phyloP scores from a whole-genome alignment of 2,329 filamentous ascomycete genomes.

The Calonectria fujianensis region DNA sequence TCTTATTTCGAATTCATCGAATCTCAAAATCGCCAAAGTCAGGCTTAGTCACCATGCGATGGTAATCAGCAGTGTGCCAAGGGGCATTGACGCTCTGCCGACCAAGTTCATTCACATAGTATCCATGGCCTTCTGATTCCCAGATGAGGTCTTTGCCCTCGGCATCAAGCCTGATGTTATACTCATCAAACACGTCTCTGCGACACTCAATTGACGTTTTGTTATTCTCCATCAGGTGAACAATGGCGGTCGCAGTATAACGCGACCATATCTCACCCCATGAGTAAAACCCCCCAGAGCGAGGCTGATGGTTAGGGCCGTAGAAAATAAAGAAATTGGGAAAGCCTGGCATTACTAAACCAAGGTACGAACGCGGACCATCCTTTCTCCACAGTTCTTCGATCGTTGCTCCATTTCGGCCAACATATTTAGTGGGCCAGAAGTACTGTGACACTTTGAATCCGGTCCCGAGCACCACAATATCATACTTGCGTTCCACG shows the following conservation, averaged over 20 bases:
- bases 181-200: slow-evolving; percentile 30
- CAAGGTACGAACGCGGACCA: slow-evolving; percentile 34
- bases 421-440: slow-evolving; percentile 35
- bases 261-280: slow-evolving; percentile 40
- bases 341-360: slow-evolving; percentile 21
- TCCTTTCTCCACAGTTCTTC: slow-evolving; percentile 37
- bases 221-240: slow-evolving; percentile 33
- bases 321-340: slow-evolving; percentile 38
- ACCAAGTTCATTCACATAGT: slow-evolving; percentile 37
- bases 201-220: slow-evolving; percentile 35
- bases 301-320: slow-evolving; percentile 35
- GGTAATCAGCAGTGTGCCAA: slow-evolving; percentile 36
- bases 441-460: slow-evolving; percentile 39
- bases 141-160: slow-evolving; percentile 31
- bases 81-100: slow-evolving; percentile 36
- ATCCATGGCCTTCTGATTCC: slow-evolving; percentile 25
- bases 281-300: slow-evolving; percentile 34
- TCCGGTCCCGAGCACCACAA: slow-evolving; percentile 33
- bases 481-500: slow-evolving; percentile 12
- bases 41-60: slow-evolving; percentile 32
- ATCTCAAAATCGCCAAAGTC: slow-evolving; percentile 38
- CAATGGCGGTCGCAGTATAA: slow-evolving; percentile 16
- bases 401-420: slow-evolving; percentile 20
- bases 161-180: slow-evolving; percentile 31
- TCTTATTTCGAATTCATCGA: not conserved